Base-by-base conservation (phyloP, 164 flowering plant genomes). In the Stephania cephalantha region DNA sequence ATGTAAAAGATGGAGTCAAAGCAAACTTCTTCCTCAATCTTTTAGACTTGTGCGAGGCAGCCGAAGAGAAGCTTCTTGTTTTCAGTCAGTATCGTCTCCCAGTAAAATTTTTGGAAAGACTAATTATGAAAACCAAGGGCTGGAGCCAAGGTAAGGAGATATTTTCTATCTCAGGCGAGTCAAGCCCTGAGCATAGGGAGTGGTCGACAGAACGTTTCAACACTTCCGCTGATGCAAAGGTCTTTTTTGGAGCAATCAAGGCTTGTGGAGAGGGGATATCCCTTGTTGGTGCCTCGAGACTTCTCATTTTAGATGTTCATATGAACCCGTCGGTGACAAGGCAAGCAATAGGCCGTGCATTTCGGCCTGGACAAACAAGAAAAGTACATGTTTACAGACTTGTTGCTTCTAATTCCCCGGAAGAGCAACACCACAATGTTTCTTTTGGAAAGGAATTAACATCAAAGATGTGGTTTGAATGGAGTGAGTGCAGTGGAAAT, bases 241-340 rank as follows among this genome's bases (percentile, higher is more conserved):
- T 95, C 3, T 86, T 95, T 63, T 93, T 93, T 80, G 97, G 97
- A 13, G 91, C 97, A 2, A 91, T 93, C 53, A 93, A 88, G 76
- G 97, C 97, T 7, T 95, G 98, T 73, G 98, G 97, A 1, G 98
- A 95, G 75, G 97, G 98, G 3, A 95, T 95, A 11, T 95, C 98
- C 12, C 81, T 95, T 55, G 97, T 95, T 6, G 98, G 98, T 17
- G 97, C 97, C 53, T 92, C 97, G 1, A 86, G 97, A 0, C 76
- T 95, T 11, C 55, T 95, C 20, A 85, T 95, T 63, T 70, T 93
- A 72, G 98, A 95, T 85, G 92, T 95, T 5, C 94, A 87, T 81
- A 79, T 91, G 44, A 93, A 95, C 68, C 97, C 98, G 1, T 93
- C 98, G 0, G 96, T 95, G 6, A 90, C 94, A 46, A 89, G 96